A percentile compares a stretch with the other conserved stretches of the same genome.
Conservation (phyloP, 2,329 filamentous ascomycete genomes). For the Trichoderma sp. region DNA sequence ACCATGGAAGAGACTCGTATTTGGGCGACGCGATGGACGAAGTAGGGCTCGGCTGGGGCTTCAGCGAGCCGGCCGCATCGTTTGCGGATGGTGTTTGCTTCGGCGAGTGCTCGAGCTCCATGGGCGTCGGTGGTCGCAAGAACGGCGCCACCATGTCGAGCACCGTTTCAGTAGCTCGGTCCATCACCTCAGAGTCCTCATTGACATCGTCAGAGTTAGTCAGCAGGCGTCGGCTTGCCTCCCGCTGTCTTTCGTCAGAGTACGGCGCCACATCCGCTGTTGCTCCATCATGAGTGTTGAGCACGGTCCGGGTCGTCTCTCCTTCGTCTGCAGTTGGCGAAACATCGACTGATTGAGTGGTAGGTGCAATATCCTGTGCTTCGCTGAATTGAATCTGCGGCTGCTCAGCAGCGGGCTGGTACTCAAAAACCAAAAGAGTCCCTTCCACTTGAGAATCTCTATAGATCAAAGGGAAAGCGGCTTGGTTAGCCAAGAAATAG, state of each 20-base stretch:
- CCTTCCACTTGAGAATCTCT: slow-evolving; percentile 33
- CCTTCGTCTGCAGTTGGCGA: background rate
- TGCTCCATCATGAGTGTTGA: background rate
- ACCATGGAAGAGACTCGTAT: slow-evolving; percentile 53
- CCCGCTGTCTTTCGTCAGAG: background rate
- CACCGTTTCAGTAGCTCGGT: slow-evolving; percentile 46
- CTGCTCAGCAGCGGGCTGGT: slow-evolving; percentile 31
- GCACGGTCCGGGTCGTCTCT: background rate
- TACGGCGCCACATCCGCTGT: background rate
- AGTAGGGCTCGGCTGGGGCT: slow-evolving; percentile 39
- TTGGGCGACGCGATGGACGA: slow-evolving; percentile 38
- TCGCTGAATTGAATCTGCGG: background rate
- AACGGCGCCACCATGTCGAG: slow-evolving; percentile 54
- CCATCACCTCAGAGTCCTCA: slow-evolving; percentile 25
- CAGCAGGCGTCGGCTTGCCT: background rate
- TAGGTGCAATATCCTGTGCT: background rate
- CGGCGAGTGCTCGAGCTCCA: slow-evolving; percentile 43
- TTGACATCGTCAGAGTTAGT: background rate
- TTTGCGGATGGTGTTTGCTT: slow-evolving; percentile 55
- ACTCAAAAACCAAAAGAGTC: slow-evolving; percentile 41
- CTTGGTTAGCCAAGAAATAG: slow-evolving; percentile 50
- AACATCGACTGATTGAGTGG: background rate
- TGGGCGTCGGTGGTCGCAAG: slow-evolving; percentile 50
- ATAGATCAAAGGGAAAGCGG: slow-evolving; percentile 44
- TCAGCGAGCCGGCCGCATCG: slow-evolving; percentile 51